These are phyloP conservation scores for Astragalus glycyphyllos DNA, from an alignment of 306 rosid species.

Conservation along the genomic window DNA sequence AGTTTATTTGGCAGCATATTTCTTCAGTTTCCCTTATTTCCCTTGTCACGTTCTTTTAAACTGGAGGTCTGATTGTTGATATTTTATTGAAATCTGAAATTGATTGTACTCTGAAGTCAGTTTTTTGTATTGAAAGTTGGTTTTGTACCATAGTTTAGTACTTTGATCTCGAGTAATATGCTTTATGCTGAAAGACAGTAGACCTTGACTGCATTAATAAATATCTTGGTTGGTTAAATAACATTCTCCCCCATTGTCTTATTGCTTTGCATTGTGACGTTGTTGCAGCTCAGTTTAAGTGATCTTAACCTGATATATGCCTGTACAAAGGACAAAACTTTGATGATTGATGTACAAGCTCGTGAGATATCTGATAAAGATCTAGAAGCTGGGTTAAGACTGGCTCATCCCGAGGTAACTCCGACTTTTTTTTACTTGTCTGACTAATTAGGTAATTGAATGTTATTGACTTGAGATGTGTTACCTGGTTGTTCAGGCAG, in stretches of 20 bases:
- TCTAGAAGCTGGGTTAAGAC: slow-evolving; percentile 83
- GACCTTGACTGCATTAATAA: not conserved
- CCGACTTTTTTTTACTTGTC: slow-evolving; percentile 21
- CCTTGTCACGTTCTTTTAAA: not conserved
- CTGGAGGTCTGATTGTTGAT: slow-evolving; percentile 7
- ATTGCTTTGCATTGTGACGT: slow-evolving; percentile 38
- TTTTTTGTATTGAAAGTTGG: not conserved
- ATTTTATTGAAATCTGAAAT: slow-evolving; percentile 30
- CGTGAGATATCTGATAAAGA: slow-evolving; percentile 90
- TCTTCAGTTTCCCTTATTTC: slow-evolving; percentile 7
- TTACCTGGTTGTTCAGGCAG: slow-evolving; percentile 64
- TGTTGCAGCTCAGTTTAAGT: slow-evolving; percentile 83
- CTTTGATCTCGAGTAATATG: slow-evolving; percentile 11
- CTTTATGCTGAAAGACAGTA: slow-evolving; percentile 6
- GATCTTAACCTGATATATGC: slow-evolving; percentile 97
- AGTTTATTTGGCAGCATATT: not conserved
- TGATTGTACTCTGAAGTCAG: not conserved
- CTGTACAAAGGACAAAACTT: slow-evolving; percentile 88
- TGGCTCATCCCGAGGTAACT: slow-evolving; percentile 93
- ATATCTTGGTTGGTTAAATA: slow-evolving; percentile 29
- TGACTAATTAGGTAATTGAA: slow-evolving; percentile 8
- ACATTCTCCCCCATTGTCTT: slow-evolving; percentile 32
- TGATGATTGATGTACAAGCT: slow-evolving; percentile 99
- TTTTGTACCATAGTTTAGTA: slow-evolving; percentile 15
- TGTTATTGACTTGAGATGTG: slow-evolving; percentile 42